Evolutionary conservation across 129 eudicot species (phyloP).

Genomic region (Flaveria robusta): DNA sequence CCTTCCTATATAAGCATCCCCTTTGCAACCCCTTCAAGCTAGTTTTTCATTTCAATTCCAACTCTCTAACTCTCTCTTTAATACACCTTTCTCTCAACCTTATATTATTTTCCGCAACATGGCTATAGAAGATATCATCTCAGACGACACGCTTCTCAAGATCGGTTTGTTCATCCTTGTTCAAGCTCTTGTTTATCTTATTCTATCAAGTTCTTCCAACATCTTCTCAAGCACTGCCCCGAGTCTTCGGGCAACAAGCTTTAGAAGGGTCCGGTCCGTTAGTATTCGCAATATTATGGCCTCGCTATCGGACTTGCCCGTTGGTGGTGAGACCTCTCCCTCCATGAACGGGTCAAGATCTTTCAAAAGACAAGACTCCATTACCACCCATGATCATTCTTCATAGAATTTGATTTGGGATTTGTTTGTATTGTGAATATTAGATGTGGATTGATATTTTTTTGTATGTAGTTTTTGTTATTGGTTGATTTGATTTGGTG

Average conservation of each 20-base stretch:
- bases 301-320: slow-evolving; percentile 56
- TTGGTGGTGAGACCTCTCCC: slow-evolving; percentile 51
- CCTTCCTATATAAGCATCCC: slow-evolving; percentile 34
- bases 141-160: slow-evolving; percentile 40
- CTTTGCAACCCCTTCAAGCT: slow-evolving; percentile 12
- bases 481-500: neutral
- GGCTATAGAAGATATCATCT: slow-evolving; percentile 36
- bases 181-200: slow-evolving; percentile 62
- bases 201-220: slow-evolving; percentile 59
- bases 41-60: slow-evolving; percentile 7
- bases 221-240: slow-evolving; percentile 59
- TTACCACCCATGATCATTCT: slow-evolving; percentile 25
- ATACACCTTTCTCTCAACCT: slow-evolving; percentile 16
- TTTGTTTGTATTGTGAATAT: slow-evolving; percentile 28
- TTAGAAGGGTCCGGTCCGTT: slow-evolving; percentile 47
- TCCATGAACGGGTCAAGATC: slow-evolving; percentile 36
- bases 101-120: slow-evolving; percentile 14
- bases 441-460: neutral
- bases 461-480: neutral
- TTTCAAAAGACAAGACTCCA: slow-evolving; percentile 33
- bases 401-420: slow-evolving; percentile 26
- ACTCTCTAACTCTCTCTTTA: slow-evolving; percentile 6
- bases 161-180: slow-evolving; percentile 53
- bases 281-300: slow-evolving; percentile 66
- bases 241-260: slow-evolving; percentile 49